These are phyloP conservation scores for Patellifolia procumbens DNA, from an alignment of 179 eudicot genomes.

Conservation along the genomic window DNA sequence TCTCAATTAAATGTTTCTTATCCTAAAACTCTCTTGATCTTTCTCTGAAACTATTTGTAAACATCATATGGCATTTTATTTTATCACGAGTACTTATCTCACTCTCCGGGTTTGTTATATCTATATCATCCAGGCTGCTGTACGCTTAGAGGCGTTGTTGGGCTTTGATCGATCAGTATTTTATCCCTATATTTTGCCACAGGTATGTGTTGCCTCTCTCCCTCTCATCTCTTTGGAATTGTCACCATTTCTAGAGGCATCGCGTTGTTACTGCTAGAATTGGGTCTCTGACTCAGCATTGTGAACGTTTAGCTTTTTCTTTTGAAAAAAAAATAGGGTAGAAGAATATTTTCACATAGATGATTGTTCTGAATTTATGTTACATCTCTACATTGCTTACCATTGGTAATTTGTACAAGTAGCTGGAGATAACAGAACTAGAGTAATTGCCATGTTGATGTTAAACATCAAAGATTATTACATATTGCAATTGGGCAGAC, in stretches of 20 bases:
- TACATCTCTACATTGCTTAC: background rate
- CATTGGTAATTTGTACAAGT: background rate
- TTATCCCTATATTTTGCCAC: constrained; percentile 56
- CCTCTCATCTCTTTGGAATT: background rate
- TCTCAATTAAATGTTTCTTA: background rate
- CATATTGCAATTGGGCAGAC: background rate
- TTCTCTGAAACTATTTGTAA: background rate
- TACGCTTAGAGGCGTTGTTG: constrained; percentile 61
- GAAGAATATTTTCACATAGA: too few species aligned
- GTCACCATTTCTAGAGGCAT: too few species aligned
- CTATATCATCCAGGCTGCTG: constrained; percentile 52
- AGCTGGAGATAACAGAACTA: background rate
- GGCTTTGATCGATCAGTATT: constrained; percentile 54
- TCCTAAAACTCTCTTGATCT: background rate
- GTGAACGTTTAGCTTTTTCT: background rate
- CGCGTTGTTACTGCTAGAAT: background rate
- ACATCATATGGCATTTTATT: background rate
- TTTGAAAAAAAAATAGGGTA: too few species aligned
- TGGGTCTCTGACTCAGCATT: background rate
- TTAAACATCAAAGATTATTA: background rate
- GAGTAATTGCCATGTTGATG: background rate
- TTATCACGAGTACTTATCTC: background rate
- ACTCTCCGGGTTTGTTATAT: background rate
- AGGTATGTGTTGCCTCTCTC: constrained; percentile 37
- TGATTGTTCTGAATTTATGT: background rate